A percentile compares a stretch with the other conserved stretches of the same genome.
Conservation (phyloP, 164 flowering plant genomes). For the Magnolia sinica region DNA sequence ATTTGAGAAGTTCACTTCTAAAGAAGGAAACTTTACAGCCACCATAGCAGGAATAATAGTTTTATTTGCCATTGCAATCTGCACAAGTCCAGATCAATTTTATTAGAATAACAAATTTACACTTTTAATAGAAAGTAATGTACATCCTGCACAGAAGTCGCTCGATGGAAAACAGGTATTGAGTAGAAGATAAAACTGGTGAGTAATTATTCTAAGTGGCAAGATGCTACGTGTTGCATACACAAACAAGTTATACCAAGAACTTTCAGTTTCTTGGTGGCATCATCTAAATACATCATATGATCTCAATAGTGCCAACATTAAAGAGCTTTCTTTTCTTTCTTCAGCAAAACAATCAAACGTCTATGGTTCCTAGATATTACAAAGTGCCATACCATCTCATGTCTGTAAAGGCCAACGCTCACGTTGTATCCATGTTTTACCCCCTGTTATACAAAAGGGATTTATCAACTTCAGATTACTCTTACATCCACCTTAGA, state of each 20-base stretch:
- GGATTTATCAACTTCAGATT: too few species aligned
- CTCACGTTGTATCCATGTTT: too few species aligned
- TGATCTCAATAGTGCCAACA: too few species aligned
- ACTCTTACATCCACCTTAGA: too few species aligned
- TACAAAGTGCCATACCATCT: too few species aligned
- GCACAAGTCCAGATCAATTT: slow-evolving; percentile 14
- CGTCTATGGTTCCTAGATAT: too few species aligned
- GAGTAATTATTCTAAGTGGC: neutral
- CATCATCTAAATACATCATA: too few species aligned
- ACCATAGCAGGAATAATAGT: slow-evolving; percentile 62
- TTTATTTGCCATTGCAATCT: slow-evolving; percentile 77
- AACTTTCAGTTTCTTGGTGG: too few species aligned
- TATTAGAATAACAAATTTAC: neutral
- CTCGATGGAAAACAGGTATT: neutral
- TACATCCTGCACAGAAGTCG: neutral
- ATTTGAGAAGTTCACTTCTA: slow-evolving; percentile 60
- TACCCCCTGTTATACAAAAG: too few species aligned
- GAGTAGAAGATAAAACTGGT: neutral
- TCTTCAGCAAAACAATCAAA: too few species aligned
- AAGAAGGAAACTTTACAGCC: slow-evolving; percentile 71
- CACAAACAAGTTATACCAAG: neutral
- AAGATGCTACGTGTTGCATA: neutral
- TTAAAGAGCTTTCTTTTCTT: too few species aligned
- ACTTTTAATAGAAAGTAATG: neutral
- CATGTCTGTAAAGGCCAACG: too few species aligned